Conservation (phyloP, 2,329 filamentous ascomycete species). For the Mycogone perniciosa region DNA sequence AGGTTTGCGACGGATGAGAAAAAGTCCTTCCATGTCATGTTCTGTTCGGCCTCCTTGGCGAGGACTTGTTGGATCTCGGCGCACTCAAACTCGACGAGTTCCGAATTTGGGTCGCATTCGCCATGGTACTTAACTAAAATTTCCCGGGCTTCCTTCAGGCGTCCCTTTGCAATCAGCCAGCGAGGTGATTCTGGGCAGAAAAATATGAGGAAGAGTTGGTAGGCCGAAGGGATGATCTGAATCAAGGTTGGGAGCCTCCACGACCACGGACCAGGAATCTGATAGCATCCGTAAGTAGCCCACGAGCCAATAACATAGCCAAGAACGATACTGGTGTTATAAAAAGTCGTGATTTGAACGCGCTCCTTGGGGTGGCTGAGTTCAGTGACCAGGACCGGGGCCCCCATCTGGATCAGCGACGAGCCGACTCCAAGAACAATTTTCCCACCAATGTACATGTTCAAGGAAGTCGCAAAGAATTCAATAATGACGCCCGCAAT, state of each 20-base stretch:
- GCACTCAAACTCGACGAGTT: conserved; percentile 7
- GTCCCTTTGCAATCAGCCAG: conserved; percentile 49
- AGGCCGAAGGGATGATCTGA: conserved; percentile 40
- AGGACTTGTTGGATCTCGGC: conserved; percentile 10
- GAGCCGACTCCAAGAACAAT: conserved; percentile 32
- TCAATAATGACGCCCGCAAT: conserved; percentile 31
- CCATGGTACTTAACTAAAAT: conserved; percentile 48
- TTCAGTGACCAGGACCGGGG: conserved; percentile 37
- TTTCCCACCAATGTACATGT: conserved; percentile 34
- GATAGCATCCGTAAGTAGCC: conserved; percentile 29
- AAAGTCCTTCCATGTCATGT: conserved; percentile 37
- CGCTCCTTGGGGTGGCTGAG: conserved; percentile 36
- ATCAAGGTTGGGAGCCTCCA: conserved; percentile 48
- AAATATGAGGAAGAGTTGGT: conserved; percentile 38
- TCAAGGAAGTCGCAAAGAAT: conserved; percentile 28
- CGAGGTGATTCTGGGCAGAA: conserved; percentile 56
- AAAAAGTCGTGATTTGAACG: conserved; percentile 31
- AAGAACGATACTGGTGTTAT: conserved; percentile 35
- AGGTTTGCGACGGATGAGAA: conserved; percentile 33
- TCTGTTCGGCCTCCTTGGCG: conserved; percentile 17
- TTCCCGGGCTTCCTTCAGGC: conserved; percentile 40
- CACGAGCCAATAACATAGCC: conserved; percentile 33
- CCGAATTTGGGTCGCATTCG: conserved; percentile 36
- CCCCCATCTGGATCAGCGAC: conserved; percentile 35
- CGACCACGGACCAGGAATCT: conserved; percentile 33